Evolutionary conservation across 257 asterid genomes (phyloP), one percentile per base, ranked within the genome.

Genomic region (Asclepias syriaca): DNA sequence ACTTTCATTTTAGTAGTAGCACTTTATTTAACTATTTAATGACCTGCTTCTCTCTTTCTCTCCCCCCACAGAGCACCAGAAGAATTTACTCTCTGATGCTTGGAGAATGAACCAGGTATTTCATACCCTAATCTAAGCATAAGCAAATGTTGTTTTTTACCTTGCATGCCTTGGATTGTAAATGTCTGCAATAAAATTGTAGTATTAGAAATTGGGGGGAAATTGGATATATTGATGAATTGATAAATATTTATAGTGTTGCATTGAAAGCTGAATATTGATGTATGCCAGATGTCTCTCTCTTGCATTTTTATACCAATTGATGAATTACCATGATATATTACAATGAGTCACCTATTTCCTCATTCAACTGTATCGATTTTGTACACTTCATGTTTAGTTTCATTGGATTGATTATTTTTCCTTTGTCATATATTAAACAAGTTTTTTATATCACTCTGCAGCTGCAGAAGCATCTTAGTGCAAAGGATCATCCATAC

Each of bases 51-150:
- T 82, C 74, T 67, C 78, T 79, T 70, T 48, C 71, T 76, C 48
- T 66, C 76, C 0, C 65, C 22, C 74, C 50, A 43, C 88, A 94
- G 99, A 94, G 84, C 89, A 94, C 83, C 98, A 91, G 78, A 94
- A 88, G 85, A 94, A 94, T 86, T 82, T 94, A 77, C 88, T 94
- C 24, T 83, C 99, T 71, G 99, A 94, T 88, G 75, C 13, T 78
- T 91, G 99, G 99, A 90, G 99, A 84, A 94, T 94, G 96, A 80
- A 80, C 83, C 99, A 94, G 99, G 99, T 94, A 81, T 61, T 43
- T 67, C 82, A 49, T 61, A 53, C 48, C 66, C 14, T 16, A 32
- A 32, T 51, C 65, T 18, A n/a, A 39, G 49, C 15, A 1, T 51
- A n/a, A 46, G 19, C 32, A 16, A 40, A 39, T 70, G 71, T 5